Evolutionary conservation across 1,139 yeast genomes (phyloP), one percentile per base, ranked within the genome.

Genomic region (Yamadazyma jaroonii): DNA sequence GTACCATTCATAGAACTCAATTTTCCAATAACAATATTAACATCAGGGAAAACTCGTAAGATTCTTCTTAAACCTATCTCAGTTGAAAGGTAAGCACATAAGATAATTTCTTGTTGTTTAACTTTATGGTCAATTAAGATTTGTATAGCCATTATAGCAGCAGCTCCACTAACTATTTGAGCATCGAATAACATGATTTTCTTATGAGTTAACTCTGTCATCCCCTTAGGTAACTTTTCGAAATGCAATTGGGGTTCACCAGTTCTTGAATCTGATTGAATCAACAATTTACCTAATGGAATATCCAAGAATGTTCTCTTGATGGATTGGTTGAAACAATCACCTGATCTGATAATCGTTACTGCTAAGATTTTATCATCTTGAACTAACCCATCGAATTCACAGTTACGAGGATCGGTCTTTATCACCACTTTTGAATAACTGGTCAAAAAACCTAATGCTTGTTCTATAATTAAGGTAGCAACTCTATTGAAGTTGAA

Each of bases 241-340:
- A 82, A 80, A 57, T 89, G 97, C 41, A 92, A 66, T 53, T 85
- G 92, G 0, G 97, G 97, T 59, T 92, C 97, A 6, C 97, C 97
- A 0, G 97, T 88, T 28, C 72, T 63, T 0, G 94, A 72, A 56
- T 89, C 96, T 8, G 95, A 83, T 59, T 90, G 96, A 51, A 92
- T 88, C 37, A 92, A 65, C 29, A 92, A 59, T 53, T 89, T 86
- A 1, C 98, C 97, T 32, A 88, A 70, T 10, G 80, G 73, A 15
- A 87, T 79, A 37, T 82, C 88, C 0, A 96, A 94, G 25, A 88
- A 70, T 0, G 92, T 78, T 48, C 78, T 80, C 44, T 85, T 77
- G 36, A 90, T 64, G 0, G 96, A 82, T 29, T 72, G 74, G 75
- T 85, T 82, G 54, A 90, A 90, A 54, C 96, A 87, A 56, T 89